Evolutionary conservation across 768 basidiomycete genomes (phyloP).

Genomic region (Xerocomellus chrysenteron): DNA sequence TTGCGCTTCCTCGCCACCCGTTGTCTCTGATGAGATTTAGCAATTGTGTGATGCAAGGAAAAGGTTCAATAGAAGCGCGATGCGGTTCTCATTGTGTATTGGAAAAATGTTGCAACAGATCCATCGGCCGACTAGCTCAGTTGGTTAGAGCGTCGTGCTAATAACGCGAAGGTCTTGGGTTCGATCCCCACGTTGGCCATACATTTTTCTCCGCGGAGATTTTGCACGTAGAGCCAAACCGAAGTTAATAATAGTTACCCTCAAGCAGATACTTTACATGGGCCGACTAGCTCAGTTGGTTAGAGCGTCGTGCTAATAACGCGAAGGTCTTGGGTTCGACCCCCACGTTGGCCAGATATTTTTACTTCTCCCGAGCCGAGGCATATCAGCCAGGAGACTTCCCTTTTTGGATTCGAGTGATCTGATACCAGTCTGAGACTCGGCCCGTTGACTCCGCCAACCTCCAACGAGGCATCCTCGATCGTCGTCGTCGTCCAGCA

Average conservation of each 20-base stretch:
- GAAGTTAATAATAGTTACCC: too few species aligned
- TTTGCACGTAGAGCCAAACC: too few species aligned
- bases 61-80: too few species aligned
- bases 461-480: not conserved
- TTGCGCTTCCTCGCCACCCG: not conserved
- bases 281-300: conserved; percentile 36
- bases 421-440: conserved; percentile 19
- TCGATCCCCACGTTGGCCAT: conserved; percentile 75
- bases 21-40: too few species aligned
- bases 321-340: conserved; percentile 23
- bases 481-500: not conserved
- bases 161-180: conserved; percentile 60
- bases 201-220: too few species aligned
- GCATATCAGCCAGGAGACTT: not conserved
- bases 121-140: conserved; percentile 32
- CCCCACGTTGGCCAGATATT: conserved; percentile 17
- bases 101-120: too few species aligned
- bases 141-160: conserved; percentile 37
- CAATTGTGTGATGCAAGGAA: too few species aligned
- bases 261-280: not conserved
- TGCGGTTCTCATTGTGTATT: too few species aligned
- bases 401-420: conserved; percentile 20
- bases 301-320: conserved; percentile 37
- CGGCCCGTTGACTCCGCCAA: conserved; percentile 18
- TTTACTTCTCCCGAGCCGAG: not conserved